Conservation (phyloP, 2,329 filamentous ascomycete genomes). For the Corniculantispora saksenae region DNA sequence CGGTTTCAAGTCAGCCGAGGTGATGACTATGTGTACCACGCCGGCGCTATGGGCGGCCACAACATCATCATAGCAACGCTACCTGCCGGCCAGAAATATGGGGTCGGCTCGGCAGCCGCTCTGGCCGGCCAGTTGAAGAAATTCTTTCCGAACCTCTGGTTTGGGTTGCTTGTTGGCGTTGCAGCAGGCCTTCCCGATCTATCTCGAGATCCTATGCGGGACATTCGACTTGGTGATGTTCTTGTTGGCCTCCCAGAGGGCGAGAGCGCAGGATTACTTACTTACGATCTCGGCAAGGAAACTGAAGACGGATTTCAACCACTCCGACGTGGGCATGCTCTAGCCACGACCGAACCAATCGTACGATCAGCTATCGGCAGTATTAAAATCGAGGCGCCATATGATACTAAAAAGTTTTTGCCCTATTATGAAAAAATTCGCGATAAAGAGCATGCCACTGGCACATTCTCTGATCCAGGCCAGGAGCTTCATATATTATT, state of each 20-base stretch:
- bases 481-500: slow-evolving; percentile 32
- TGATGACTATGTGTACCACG: too few species aligned
- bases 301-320: slow-evolving; percentile 29
- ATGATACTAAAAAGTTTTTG: too few species aligned
- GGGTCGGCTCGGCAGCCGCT: slow-evolving; percentile 34
- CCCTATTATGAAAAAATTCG: too few species aligned
- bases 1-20: slow-evolving; percentile 31
- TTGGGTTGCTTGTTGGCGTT: slow-evolving; percentile 36
- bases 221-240: slow-evolving; percentile 41
- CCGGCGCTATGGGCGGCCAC: too few species aligned
- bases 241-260: slow-evolving; percentile 32
- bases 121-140: slow-evolving; percentile 35
- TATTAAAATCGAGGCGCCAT: too few species aligned
- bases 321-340: slow-evolving; percentile 27
- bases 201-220: slow-evolving; percentile 25
- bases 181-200: too few species aligned
- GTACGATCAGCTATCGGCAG: slow-evolving; percentile 37
- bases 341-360: slow-evolving; percentile 32
- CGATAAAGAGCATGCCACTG: slow-evolving; percentile 25
- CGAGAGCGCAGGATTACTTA: slow-evolving; percentile 30
- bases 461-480: slow-evolving; percentile 34
- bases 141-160: slow-evolving; percentile 37
- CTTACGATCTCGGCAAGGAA: slow-evolving; percentile 38
- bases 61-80: too few species aligned
- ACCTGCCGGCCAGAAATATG: too few species aligned